Evolutionary conservation across 129 eudicot species (phyloP).

Genomic region (Ambrosia trifida): DNA sequence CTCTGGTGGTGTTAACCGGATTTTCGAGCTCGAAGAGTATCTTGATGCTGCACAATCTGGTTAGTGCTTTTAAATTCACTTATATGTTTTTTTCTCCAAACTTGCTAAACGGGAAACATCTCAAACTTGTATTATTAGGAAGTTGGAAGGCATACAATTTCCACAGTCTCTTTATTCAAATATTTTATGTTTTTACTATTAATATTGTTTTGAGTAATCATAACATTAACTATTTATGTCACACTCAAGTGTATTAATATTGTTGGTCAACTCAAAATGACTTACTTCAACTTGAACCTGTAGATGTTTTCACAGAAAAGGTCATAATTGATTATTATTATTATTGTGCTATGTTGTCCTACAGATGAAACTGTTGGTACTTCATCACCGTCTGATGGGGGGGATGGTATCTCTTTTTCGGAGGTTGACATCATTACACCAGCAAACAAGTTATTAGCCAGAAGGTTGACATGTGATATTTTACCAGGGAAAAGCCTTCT

Average conservation of each 20-base stretch:
- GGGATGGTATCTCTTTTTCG: constrained; percentile 63
- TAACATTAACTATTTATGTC: not conserved
- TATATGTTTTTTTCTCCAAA: no score
- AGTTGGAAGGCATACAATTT: no score
- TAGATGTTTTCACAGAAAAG: not conserved
- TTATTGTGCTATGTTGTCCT: not conserved
- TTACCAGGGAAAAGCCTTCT: constrained; percentile 83
- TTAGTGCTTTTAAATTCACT: constrained; percentile 15
- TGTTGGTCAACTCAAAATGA: not conserved
- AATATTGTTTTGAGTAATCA: not conserved
- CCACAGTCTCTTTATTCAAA: no score
- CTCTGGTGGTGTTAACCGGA: constrained; percentile 92
- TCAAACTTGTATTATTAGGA: no score
- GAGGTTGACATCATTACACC: constrained; percentile 93
- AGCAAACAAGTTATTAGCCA: constrained; percentile 75
- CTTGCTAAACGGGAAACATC: not conserved
- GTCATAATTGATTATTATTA: no score
- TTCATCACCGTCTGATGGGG: constrained; percentile 31
- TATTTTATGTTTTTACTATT: not conserved
- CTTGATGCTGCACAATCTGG: constrained; percentile 91
- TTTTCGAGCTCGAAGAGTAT: constrained; percentile 94
- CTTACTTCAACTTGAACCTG: not conserved
- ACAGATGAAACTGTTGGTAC: constrained; percentile 43
- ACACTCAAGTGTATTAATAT: not conserved
- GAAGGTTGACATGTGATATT: constrained; percentile 75